These are phyloP conservation scores for Solanum sejunctum DNA, from an alignment of 257 asterid species.

Conservation along the genomic window DNA sequence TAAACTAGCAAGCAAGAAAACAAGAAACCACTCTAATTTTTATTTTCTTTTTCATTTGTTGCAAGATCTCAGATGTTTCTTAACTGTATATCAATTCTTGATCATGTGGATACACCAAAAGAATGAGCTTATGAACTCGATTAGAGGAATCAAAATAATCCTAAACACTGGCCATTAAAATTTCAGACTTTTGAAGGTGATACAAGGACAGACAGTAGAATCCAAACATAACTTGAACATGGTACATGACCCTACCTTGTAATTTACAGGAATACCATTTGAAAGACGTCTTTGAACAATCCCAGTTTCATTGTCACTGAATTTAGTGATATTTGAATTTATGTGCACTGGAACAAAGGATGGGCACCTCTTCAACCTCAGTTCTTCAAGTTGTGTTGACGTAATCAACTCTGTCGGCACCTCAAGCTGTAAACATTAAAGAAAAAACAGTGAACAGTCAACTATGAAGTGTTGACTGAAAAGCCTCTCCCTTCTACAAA, in stretches of 20 bases:
- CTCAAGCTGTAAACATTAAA: slow-evolving; percentile 68
- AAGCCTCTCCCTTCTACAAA: background rate
- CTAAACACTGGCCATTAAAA: background rate
- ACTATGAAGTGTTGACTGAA: background rate
- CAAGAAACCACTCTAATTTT: background rate
- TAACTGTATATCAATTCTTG: background rate
- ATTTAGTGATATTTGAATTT: slow-evolving; percentile 38
- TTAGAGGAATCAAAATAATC: background rate
- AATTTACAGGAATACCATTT: slow-evolving; percentile 93
- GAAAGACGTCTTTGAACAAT: slow-evolving; percentile 83
- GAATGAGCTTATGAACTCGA: background rate
- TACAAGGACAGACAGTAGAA: background rate
- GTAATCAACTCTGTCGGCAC: slow-evolving; percentile 85
- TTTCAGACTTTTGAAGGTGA: background rate
- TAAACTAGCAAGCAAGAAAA: slow-evolving; percentile 2
- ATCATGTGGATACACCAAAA: background rate
- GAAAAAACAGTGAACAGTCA: background rate
- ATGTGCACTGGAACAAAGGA: slow-evolving; percentile 57
- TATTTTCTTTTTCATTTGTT: background rate
- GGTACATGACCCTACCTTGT: slow-evolving; percentile 39
- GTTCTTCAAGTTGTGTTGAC: slow-evolving; percentile 44
- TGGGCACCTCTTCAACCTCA: slow-evolving; percentile 42
- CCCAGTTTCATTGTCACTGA: slow-evolving; percentile 77
- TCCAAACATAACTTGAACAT: background rate
- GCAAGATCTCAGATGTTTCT: background rate